Base-by-base conservation (phyloP, 140 eudicot genomes). In the Ambrosia hybrid region DNA sequence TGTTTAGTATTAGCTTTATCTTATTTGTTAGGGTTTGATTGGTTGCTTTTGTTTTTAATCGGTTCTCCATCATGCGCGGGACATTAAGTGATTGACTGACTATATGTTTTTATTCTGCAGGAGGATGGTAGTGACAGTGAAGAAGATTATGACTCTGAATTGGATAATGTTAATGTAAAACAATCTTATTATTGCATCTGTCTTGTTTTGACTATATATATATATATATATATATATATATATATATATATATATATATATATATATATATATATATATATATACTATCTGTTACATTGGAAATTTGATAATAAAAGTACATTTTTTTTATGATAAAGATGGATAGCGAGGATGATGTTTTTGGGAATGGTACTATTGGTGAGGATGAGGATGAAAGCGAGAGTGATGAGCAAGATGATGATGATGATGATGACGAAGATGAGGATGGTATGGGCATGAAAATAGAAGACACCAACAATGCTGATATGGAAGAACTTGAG, bases 401-500 rank as follows among this genome's bases (percentile, higher is more conserved):
- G 36, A 82, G 75, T 16, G 78, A 73, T 7, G 87, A 76, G 0
- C 78, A 72, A 4, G 84, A 46, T 1, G 70, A 65, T 5, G 74
- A n/a, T n/a, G n/a, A n/a, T n/a, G n/a, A 67, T 8, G 85, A 74
- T 0, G 80, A 60, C 3, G 86, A 73, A 4, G 80, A 77, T 10
- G 80, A 68, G 49, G 79, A 73, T 39, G 67, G 17, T 45, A 52
- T 56, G 0, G 69, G 69, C 55, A 76, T 15, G 67, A 74, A 66
- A 11, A 52, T 10, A 59, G 82, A 75, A 10, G 76, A 62, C 43
- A 64, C 17, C 36, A 80, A 86, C 41, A 73, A 75, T 73, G 82
- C 83, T 5, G 96, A 83, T 74, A 78, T 86, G 80, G 84, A 87
- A 76, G 88, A 21, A 21, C 26, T 21, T 21, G 26, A 21, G 26